Conservation (phyloP, 2,329 filamentous ascomycete genomes). For the Oidium heveae region DNA sequence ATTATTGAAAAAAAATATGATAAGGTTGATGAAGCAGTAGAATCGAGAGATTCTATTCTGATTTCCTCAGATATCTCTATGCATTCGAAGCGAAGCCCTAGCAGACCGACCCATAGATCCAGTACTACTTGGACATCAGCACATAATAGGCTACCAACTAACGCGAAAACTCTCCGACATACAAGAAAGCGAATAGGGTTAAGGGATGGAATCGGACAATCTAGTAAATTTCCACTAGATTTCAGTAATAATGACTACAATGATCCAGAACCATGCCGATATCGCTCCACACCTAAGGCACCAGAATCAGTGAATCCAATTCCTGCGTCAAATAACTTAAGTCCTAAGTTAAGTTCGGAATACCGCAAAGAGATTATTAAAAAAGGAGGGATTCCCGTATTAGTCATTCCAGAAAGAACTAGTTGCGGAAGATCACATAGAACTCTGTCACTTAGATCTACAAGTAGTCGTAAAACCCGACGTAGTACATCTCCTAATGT, state of each 20-base stretch:
- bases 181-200: conserved; percentile 28
- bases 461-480: conserved; percentile 30
- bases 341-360: conserved; percentile 24
- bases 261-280: background rate
- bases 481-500: conserved; percentile 27
- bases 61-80: too few relatives aligned
- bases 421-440: conserved; percentile 22
- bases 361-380: conserved; percentile 33
- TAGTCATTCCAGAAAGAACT: conserved; percentile 32
- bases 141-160: too few relatives aligned
- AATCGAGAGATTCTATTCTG: too few relatives aligned
- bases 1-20: too few relatives aligned
- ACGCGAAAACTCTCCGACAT: conserved; percentile 29
- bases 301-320: conserved; percentile 16
- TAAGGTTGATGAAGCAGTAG: too few relatives aligned
- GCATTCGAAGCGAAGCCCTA: too few relatives aligned
- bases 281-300: background rate
- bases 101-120: too few relatives aligned
- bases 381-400: conserved; percentile 33
- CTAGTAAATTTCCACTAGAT: conserved; percentile 16
- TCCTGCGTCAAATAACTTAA: conserved; percentile 22
- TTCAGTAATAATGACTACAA: background rate
- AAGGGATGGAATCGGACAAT: conserved; percentile 19
- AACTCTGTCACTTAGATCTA: conserved; percentile 31
- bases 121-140: too few relatives aligned